These are phyloP conservation scores for Voacanga thouarsii DNA, from an alignment of 257 asterid genomes.

Conservation along the genomic window DNA sequence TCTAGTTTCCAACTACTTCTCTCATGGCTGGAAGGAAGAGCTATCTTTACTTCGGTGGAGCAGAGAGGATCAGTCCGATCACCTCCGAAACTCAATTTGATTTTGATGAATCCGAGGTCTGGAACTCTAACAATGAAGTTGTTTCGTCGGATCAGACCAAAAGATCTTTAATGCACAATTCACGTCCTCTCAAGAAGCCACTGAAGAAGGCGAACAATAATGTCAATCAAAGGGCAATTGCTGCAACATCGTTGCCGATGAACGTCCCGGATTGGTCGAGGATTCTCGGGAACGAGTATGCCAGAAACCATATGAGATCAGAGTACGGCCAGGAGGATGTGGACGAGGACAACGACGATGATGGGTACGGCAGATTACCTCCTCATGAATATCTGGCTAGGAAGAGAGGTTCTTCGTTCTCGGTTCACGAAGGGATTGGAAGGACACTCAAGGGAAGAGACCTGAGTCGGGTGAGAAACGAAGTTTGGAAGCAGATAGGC, in stretches of 20 bases:
- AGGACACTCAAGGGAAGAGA: constrained; percentile 94
- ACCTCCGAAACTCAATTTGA: constrained; percentile 38
- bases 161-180: constrained; percentile 18
- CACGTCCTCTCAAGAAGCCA: constrained; percentile 34
- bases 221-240: constrained; percentile 2
- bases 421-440: constrained; percentile 83
- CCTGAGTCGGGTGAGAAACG: constrained; percentile 79
- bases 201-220: constrained; percentile 21
- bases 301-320: constrained; percentile 24
- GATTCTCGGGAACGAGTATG: constrained; percentile 54
- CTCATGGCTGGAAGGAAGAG: constrained; percentile 51
- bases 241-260: constrained; percentile 57
- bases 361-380: constrained; percentile 46
- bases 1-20: constrained; percentile 6
- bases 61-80: constrained; percentile 26
- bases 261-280: constrained; percentile 83
- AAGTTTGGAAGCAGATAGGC: constrained; percentile 83
- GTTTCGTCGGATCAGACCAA: constrained; percentile 24
- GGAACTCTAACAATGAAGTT: constrained; percentile 31
- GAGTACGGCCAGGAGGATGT: constrained; percentile 6
- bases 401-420: constrained; percentile 64
- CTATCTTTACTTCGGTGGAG: constrained; percentile 45
- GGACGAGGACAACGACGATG: constrained; percentile 25
- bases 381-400: constrained; percentile 90
- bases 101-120: constrained; percentile 61